Evolutionary conservation across 2,329 filamentous ascomycete genomes (phyloP), one percentile per base, ranked within the genome.

Genomic region (Aspergillus vadensis): DNA sequence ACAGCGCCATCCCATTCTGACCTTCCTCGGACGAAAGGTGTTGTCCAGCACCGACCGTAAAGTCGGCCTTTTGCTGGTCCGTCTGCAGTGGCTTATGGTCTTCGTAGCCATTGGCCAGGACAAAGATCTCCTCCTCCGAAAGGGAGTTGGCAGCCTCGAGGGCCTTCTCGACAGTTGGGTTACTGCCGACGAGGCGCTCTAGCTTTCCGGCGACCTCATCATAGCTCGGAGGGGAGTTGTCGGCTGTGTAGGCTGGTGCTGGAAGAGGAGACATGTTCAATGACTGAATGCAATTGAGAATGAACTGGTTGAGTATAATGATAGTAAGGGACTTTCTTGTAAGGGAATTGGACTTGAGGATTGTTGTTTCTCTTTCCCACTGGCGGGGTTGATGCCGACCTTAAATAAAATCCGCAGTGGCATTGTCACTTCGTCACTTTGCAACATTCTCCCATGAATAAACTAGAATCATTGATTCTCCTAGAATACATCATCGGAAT

Each of bases 21-120:
- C 44, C 55, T 39, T 51, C 55, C 3, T 23, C 21, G 5, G 55
- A 57, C n/a, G 44, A 57, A 2, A 43, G 19, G 15, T 30, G 27
- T 36, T 52, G 44, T 6, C 44, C 55, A 3, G 9, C 17, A 4
- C 47, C 47, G 36, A 52, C 32, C 14, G 44, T 23, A 12, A 57
- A 57, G 5, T 50, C 44, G 2, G 15, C 21, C 47, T 57, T 57
- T n/a, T 57, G 44, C 47, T 51, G 12, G 17, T 57, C 55, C 6
- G 44, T 50, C 23, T 57, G 21, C 17, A 57, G 44, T 5, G 55
- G 55, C 32, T 23, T 43, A 19, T 51, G 55, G 17, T 17, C 30
- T 7, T 44, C 55, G 14, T 17, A 25, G 6, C 47, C 47, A 27
- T 57, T 15, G 10, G 36, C 38, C 4, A 57, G 55, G 5, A 48